Evolutionary conservation across 768 basidiomycete genomes (phyloP), one percentile per base, ranked within the genome.

Genomic region (Mycena olivaceomarginata): DNA sequence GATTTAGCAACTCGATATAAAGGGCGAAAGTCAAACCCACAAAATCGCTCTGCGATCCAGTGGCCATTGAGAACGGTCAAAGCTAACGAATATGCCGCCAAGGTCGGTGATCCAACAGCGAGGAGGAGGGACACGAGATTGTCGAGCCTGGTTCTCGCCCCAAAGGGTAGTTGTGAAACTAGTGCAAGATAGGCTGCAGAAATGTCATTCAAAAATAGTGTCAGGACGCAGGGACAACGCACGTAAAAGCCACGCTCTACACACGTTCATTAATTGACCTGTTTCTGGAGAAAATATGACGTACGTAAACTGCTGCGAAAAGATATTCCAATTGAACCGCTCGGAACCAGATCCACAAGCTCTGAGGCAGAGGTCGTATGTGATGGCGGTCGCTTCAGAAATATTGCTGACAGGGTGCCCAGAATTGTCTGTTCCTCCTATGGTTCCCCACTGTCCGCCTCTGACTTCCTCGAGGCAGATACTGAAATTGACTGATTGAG

Each of bases 131-230:
- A 82, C 73, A 84, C 79, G 22, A 88, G 73, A 51, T 86, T 85
- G 18, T 88, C 86, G 18, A 80, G 71, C 31, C 79, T 80, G 37
- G 75, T 78, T 6, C 67, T 77, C 25, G 85, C 84, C 15, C 87
- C 87, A 25, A 87, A 88, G 4, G 88, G 87, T 31, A 88, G 83
- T 46, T 88, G 88, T 0, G 86, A 87, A 22, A 88, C 77, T 0
- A 88, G 66, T 5, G 87, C 85, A 12, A 88, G 83, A 75, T 85
- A 87, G 11, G 87, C 63, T 65, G 31, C 31, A 31, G 31, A 31
- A 31, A 12, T 16, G 39, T 41, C 60, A 62, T 62, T 40, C 7
- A 20, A 62, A 13, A 15, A 40, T 15, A 10, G 39, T 40, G 13
- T 62, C 18, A 11, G 37, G 7, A 20, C 1, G 18, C 8, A 62